Evolutionary conservation across 2,329 filamentous ascomycete genomes (phyloP), one percentile per base, ranked within the genome.

Genomic region (Penicillium sp.): DNA sequence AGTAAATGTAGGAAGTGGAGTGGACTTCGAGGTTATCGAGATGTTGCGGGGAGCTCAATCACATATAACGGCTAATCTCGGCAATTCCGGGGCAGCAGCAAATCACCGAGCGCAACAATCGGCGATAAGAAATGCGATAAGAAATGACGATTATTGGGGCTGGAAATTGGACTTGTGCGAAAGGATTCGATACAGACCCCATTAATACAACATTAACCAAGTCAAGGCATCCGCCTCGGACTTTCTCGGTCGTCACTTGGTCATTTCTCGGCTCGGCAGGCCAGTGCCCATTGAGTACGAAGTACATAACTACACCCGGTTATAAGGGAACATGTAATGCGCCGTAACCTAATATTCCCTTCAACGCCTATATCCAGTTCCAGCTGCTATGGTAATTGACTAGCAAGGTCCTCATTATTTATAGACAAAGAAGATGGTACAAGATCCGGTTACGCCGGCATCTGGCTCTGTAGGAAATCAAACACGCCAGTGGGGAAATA

Each of bases 401-500:
- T 37, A 32, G 26, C 31, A 27, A 37, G 26, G 24, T 38, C 22
- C 40, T 46, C 24, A 48, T 43, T 39, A 50, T 38, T 11, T 47
- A 51, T 57, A 35, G 56, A 54, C 45, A 54, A 46, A 46, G 29
- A 47, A 37, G 20, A 32, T 41, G 45, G 45, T 45, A 37, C 20
- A 38, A 39, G 22, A 23, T 27, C 7, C 28, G 14, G 42, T 64
- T 46, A 70, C 23, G 67, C 67, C 14, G 67, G 67, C 67, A 70
- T 70, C 51, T 70, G 67, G 13, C 66, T 69, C 46, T 69, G 67
- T 16, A 70, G 54, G 38, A 70, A 70, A 51, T 69, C 67, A 51
- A 69, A 69, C 10, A 70, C 67, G 16, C 67, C 67, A n/a, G 65
- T 69, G 4, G 67, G 67, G 42, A 70, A 70, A 46, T 69, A 69